Evolutionary conservation across 1,284 basidiomycete species (phyloP).

Genomic region (Papiliotrema laurentii): DNA sequence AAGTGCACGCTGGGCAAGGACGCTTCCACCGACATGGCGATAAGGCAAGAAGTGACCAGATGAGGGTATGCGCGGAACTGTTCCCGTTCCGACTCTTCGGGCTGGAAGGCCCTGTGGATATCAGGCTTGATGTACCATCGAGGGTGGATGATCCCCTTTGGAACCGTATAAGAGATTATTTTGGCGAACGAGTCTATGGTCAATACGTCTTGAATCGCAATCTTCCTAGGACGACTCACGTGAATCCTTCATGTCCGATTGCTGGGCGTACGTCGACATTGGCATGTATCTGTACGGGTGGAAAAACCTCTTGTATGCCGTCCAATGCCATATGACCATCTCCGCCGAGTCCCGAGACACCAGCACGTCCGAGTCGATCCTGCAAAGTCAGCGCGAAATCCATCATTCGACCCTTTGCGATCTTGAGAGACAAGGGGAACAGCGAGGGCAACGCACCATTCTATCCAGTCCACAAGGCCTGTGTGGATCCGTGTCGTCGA

Average conservation of each 20-base stretch:
- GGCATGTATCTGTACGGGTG: background rate
- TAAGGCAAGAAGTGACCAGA: slow-evolving; percentile 12
- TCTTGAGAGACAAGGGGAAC: background rate
- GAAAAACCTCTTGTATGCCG: slow-evolving; percentile 21
- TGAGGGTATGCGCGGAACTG: background rate
- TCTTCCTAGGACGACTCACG: slow-evolving; percentile 12
- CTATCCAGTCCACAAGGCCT: slow-evolving; percentile 17
- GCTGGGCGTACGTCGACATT: slow-evolving; percentile 6
- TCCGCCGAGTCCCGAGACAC: slow-evolving; percentile 10
- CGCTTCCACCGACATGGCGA: slow-evolving; percentile 8
- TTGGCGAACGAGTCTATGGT: slow-evolving; percentile 17
- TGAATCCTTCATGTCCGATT: slow-evolving; percentile 16
- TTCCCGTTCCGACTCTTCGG: slow-evolving; percentile 3
- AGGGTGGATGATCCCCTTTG: background rate
- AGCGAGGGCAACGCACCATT: slow-evolving; percentile 27
- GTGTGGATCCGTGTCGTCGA: slow-evolving; percentile 19
- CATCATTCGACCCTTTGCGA: too few relatives aligned
- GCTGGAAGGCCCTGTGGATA: slow-evolving; percentile 16
- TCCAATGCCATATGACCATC: slow-evolving; percentile 26
- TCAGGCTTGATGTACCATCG: slow-evolving; percentile 11
- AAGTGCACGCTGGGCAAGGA: background rate
- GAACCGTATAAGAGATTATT: slow-evolving; percentile 1
- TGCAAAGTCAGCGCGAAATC: slow-evolving; percentile 4
- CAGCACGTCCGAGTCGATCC: slow-evolving; percentile 20
- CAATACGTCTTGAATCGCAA: background rate